phyloP scores from a whole-genome alignment of 2,329 filamentous ascomycete species.

The Trichoderma hamatum region DNA sequence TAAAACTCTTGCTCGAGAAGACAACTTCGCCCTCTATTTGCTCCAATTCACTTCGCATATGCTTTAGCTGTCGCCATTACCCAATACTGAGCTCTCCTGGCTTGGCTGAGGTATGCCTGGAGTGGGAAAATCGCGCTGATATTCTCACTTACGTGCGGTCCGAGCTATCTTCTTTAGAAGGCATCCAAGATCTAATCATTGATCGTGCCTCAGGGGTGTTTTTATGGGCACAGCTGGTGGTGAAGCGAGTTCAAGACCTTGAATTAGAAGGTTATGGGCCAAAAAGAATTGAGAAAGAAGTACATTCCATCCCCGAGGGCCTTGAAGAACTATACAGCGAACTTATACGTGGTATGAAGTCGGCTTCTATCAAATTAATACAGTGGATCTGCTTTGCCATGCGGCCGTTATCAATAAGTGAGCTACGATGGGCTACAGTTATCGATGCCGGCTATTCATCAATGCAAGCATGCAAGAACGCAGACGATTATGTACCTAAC shows the following conservation, averaged over 20 bases:
- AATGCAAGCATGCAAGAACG: conserved; percentile 29
- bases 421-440: conserved; percentile 40
- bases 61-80: conserved; percentile 41
- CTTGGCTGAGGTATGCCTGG: conserved; percentile 35
- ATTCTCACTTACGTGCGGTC: conserved; percentile 37
- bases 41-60: conserved; percentile 33
- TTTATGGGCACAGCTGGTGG: conserved; percentile 43
- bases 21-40: neutral
- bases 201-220: conserved; percentile 40
- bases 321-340: conserved; percentile 35
- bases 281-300: conserved; percentile 31
- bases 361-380: conserved; percentile 34
- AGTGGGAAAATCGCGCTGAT: conserved; percentile 38
- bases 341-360: conserved; percentile 31
- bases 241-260: conserved; percentile 25
- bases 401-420: conserved; percentile 33
- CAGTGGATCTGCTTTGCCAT: conserved; percentile 41
- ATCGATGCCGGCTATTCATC: conserved; percentile 33
- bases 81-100: conserved; percentile 31
- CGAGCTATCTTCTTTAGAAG: conserved; percentile 27
- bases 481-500: conserved; percentile 29
- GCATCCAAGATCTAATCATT: conserved; percentile 31
- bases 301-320: conserved; percentile 32
- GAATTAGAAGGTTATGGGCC: conserved; percentile 15
- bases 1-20: conserved; percentile 28